Base-by-base conservation (phyloP, 1,139 yeast genomes). In the Scheffersomyces insectosa region DNA sequence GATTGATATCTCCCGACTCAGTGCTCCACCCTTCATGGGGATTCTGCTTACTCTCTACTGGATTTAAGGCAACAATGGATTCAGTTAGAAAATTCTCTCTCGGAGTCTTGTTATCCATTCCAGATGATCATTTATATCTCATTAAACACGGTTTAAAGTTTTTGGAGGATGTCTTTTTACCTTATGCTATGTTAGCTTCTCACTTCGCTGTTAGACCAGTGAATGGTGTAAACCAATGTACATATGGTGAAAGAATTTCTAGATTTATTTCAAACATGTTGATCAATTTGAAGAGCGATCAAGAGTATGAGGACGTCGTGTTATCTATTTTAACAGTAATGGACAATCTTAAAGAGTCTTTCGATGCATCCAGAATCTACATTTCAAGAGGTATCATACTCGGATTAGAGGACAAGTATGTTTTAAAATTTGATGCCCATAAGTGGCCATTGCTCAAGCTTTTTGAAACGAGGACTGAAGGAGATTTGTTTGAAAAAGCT, bases 21-120 rank as follows among this genome's bases (percentile, higher is more conserved):
- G 63, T 75, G 14, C 71, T 85, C 32, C 78, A 82, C 43, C 83
- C 91, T 0, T 70, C 79, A 0, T 90, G 97, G 95, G 85, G 88
- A 0, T 69, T 87, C 49, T 74, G 87, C 7, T 66, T 90, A 15
- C 68, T 90, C 4, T 77, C 90, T 1, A 84, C 91, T 4, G 97
- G 96, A 0, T 75, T 89, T 49, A 77, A 71, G 42, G 90, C 95
- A 0, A 77, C 90, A 0, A 82, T 85, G 82, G 96, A 89, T 44
- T 78, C 91, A 6, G 90, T 90, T 0, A 71, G 95, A 44, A 82
- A 79, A 50, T 83, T 82, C 54, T 70, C 88, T 1, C 66, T 85
- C 48, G 72, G 75, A 6, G 61, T 88, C 38, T 66, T 88, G 37
- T 70, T 87, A 37, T 68, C 78, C 3, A 68, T 88, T 40, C 77